These are phyloP conservation scores for Paraphoma chrysanthemicola DNA, from an alignment of 2,329 filamentous ascomycete species.

Conservation along the genomic window DNA sequence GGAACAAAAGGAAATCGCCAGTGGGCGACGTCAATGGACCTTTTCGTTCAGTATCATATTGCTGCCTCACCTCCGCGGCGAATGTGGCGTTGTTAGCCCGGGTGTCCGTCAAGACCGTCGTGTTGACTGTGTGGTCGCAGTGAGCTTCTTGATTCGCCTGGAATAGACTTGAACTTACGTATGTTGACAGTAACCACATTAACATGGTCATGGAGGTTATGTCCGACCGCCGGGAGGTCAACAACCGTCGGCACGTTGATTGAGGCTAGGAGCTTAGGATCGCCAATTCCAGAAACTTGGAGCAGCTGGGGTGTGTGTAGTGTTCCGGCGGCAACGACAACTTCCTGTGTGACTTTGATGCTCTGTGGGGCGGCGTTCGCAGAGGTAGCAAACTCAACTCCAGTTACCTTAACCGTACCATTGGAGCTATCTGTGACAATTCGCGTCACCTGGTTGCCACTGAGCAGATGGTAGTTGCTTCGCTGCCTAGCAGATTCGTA, in stretches of 20 bases:
- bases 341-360: conserved; percentile 29
- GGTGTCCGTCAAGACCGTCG: conserved; percentile 8
- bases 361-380: conserved; percentile 10
- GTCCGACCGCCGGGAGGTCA: conserved; percentile 34
- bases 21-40: conserved; percentile 25
- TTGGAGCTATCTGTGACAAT: conserved; percentile 18
- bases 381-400: conserved; percentile 28
- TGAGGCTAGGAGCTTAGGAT: conserved; percentile 20
- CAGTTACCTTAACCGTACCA: conserved; percentile 19
- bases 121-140: conserved; percentile 13
- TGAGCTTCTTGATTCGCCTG: background rate
- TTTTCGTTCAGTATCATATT: conserved; percentile 17
- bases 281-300: conserved; percentile 38
- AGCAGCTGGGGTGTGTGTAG: conserved; percentile 36
- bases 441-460: conserved; percentile 19
- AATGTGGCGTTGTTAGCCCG: conserved; percentile 25
- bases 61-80: conserved; percentile 21
- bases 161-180: conserved; percentile 3
- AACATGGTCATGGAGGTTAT: conserved; percentile 33
- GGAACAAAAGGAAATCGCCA: conserved; percentile 31
- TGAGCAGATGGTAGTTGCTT: conserved; percentile 28
- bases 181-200: conserved; percentile 15
- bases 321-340: conserved; percentile 32
- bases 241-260: conserved; percentile 27
- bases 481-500: conserved; percentile 20